A percentile compares a stretch with the other conserved stretches of the same genome.
phyloP scores from a whole-genome alignment of 23 red algal genomes.

The Porphyridium purpureum region DNA sequence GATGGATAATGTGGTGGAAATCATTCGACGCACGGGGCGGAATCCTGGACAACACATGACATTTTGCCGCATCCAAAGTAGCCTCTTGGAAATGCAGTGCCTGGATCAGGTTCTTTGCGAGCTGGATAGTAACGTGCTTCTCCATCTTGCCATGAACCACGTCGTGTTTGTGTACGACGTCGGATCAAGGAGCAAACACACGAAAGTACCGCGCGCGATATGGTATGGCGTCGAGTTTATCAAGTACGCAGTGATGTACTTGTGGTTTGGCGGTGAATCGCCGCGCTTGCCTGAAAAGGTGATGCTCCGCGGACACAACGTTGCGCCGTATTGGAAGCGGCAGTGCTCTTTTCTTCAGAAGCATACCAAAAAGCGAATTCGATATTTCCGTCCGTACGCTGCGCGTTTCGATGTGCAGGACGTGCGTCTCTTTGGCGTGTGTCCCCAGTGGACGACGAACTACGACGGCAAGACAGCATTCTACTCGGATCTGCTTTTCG shows the following conservation, averaged over 20 bases:
- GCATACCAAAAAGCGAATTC: constrained; percentile 25
- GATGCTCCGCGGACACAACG: constrained; percentile 27
- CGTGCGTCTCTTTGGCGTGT: constrained; percentile 22
- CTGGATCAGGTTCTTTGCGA: neutral
- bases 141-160: constrained; percentile 12
- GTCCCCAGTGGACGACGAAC: constrained; percentile 9
- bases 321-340: constrained; percentile 24
- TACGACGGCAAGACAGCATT: constrained; percentile 28
- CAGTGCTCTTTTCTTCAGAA: constrained; percentile 24
- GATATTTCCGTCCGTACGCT: constrained; percentile 30
- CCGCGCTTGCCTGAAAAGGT: constrained; percentile 11
- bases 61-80: neutral
- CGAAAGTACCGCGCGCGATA: constrained; percentile 19
- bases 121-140: neutral
- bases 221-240: constrained; percentile 29
- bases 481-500: no score
- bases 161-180: constrained; percentile 35
- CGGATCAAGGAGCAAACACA: constrained; percentile 9
- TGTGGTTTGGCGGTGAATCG: constrained; percentile 26
- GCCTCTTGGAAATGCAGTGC: neutral
- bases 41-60: neutral
- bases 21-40: no score
- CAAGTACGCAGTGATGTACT: constrained; percentile 16
- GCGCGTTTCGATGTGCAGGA: constrained; percentile 3
- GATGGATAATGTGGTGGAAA: no score